Percentiles rank a stretch among this genome's conserved stretches.
Conservation (phyloP, 2,329 filamentous ascomycete genomes). For the Alternaria conjuncta region DNA sequence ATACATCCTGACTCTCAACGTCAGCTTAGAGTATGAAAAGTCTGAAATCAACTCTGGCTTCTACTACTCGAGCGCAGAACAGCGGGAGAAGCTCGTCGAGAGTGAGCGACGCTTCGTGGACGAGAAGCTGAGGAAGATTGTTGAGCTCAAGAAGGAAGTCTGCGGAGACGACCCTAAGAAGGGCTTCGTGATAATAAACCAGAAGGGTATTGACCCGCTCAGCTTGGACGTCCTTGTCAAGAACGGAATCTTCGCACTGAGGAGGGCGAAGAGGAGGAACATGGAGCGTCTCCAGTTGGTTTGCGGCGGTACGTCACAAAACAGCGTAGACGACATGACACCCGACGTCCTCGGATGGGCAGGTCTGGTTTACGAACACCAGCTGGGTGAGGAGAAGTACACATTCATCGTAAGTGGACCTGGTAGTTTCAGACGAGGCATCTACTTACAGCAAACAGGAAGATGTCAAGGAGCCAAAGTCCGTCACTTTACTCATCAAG, state of each 20-base stretch:
- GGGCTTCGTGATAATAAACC: slow-evolving; percentile 97
- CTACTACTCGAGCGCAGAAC: slow-evolving; percentile 97
- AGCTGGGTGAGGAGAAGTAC: slow-evolving; percentile 97
- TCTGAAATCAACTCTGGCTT: slow-evolving; percentile 99
- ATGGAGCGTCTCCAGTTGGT: slow-evolving; percentile 98
- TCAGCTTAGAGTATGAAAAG: slow-evolving; percentile 98
- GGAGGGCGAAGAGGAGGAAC: slow-evolving; percentile 95
- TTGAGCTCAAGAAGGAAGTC: slow-evolving; percentile 96
- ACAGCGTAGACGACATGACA: slow-evolving; percentile 92
- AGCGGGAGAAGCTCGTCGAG: slow-evolving; percentile 97
- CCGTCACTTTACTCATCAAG: slow-evolving; percentile 96
- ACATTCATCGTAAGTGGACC: slow-evolving; percentile 72
- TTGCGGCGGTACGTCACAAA: slow-evolving; percentile 89
- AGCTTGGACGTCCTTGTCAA: slow-evolving; percentile 96
- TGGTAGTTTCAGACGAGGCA: not conserved
- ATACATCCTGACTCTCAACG: slow-evolving; percentile 92
- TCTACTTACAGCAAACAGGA: slow-evolving; percentile 58
- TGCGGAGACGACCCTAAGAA: slow-evolving; percentile 93
- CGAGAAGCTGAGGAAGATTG: slow-evolving; percentile 94
- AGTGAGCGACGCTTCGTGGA: slow-evolving; percentile 96
- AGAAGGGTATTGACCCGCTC: slow-evolving; percentile 97
- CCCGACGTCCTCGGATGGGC: slow-evolving; percentile 94
- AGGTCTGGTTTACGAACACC: slow-evolving; percentile 95
- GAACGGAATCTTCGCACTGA: slow-evolving; percentile 94
- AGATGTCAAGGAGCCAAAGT: slow-evolving; percentile 98